Evolutionary conservation across 2,329 filamentous ascomycete species (phyloP).

Genomic region (Fusarium concolor): DNA sequence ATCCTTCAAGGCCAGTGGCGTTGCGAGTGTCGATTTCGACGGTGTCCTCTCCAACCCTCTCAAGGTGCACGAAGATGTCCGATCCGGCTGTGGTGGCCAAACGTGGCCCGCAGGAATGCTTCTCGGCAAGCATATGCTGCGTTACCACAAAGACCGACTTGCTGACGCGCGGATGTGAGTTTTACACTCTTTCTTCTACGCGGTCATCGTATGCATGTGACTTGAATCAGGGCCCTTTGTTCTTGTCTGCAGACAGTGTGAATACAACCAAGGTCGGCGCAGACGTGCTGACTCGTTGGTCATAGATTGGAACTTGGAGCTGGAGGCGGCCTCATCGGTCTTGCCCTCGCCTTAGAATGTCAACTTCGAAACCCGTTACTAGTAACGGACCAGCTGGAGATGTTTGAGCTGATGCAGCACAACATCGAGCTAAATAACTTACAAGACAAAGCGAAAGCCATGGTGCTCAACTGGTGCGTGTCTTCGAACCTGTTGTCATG

Average conservation of each 20-base stretch:
- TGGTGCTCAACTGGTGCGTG: slow-evolving; percentile 83
- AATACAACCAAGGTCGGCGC: slow-evolving; percentile 9
- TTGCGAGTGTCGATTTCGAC: slow-evolving; percentile 72
- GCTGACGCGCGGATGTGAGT: slow-evolving; percentile 75
- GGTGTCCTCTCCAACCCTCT: slow-evolving; percentile 78
- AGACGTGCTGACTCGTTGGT: slow-evolving; percentile 39
- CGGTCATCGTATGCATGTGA: slow-evolving; percentile 19
- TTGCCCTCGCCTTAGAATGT: slow-evolving; percentile 70
- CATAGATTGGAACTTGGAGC: slow-evolving; percentile 88
- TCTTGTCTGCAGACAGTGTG: slow-evolving; percentile 17
- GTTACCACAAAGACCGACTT: slow-evolving; percentile 74
- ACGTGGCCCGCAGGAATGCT: slow-evolving; percentile 95
- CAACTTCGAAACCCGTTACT: slow-evolving; percentile 67
- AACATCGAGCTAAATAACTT: slow-evolving; percentile 88
- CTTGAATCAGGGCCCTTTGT: slow-evolving; percentile 3
- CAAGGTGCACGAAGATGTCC: slow-evolving; percentile 84
- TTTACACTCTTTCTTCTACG: slow-evolving; percentile 10
- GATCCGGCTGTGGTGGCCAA: slow-evolving; percentile 90
- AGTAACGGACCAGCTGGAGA: slow-evolving; percentile 88
- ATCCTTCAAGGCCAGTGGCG: slow-evolving; percentile 65
- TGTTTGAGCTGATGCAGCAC: slow-evolving; percentile 85
- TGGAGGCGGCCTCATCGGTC: slow-evolving; percentile 86
- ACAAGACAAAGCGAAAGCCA: slow-evolving; percentile 69
- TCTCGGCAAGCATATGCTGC: slow-evolving; percentile 85
- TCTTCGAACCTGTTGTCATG: slow-evolving; percentile 1